A percentile compares a stretch with the other conserved stretches of the same genome.
Evolutionary conservation across 2,329 filamentous ascomycete genomes (phyloP).

Genomic region (Microsporum ferrugineum): DNA sequence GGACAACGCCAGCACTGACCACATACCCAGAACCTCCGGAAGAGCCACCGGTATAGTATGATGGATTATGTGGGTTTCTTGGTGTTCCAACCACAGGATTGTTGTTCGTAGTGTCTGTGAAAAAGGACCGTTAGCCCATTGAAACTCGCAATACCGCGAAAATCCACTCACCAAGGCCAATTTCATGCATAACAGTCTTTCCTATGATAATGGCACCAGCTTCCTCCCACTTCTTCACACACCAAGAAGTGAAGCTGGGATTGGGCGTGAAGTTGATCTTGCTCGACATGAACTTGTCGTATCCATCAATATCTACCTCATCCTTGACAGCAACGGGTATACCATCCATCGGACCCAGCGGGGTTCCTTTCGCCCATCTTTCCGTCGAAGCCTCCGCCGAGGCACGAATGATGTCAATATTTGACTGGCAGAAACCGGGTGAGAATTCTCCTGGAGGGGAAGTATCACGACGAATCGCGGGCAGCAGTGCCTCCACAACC

Average conservation of each 20-base stretch:
- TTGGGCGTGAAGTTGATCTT: slow-evolving; percentile 45
- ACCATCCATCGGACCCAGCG: slow-evolving; percentile 62
- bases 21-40: slow-evolving; percentile 66
- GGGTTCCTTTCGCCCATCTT: slow-evolving; percentile 56
- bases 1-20: slow-evolving; percentile 58
- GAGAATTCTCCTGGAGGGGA: slow-evolving; percentile 50
- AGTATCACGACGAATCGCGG: slow-evolving; percentile 53
- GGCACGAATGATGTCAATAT: slow-evolving; percentile 50
- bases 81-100: slow-evolving; percentile 66
- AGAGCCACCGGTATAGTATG: slow-evolving; percentile 71
- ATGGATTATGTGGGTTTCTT: slow-evolving; percentile 62
- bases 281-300: slow-evolving; percentile 55
- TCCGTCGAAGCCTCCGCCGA: slow-evolving; percentile 63
- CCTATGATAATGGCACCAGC: slow-evolving; percentile 65
- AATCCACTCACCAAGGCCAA: slow-evolving; percentile 50
- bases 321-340: slow-evolving; percentile 78
- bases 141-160: neutral
- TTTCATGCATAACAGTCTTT: slow-evolving; percentile 69
- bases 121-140: neutral
- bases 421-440: slow-evolving; percentile 59
- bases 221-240: slow-evolving; percentile 57
- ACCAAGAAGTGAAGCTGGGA: slow-evolving; percentile 53
- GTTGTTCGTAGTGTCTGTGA: slow-evolving; percentile 63
- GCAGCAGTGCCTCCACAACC: slow-evolving; percentile 59
- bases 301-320: slow-evolving; percentile 61